Evolutionary conservation across 352 stramenopile genomes (phyloP), one percentile per base, ranked within the genome.

Genomic region (Globisporangium apiculatum): DNA sequence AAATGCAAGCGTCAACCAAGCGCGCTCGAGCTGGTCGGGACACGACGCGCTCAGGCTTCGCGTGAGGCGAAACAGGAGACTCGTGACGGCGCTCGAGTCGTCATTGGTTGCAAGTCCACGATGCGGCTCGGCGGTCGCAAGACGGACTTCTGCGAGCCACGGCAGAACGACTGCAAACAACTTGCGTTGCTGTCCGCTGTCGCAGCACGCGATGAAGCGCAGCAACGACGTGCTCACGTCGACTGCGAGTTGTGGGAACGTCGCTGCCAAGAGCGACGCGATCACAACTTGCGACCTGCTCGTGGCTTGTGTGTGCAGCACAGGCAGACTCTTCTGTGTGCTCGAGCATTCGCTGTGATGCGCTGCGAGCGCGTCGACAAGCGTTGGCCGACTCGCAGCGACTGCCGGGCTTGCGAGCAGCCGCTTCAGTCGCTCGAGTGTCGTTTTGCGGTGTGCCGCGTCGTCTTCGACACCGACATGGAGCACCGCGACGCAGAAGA

Each of bases 1-100:
- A 11, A 84, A 87, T 0, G 71, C 74, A 8, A 91, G 52, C 11
- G 80, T 87, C 0, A 87, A 62, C 80, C 78, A 91, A 1, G 69
- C 71, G 37, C 83, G 78, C 47, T 91, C 80, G n/a, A 89, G 60
- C 54, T 86, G 72, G 0, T 80, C 73, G 5, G 55, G 50, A 57
- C 75, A 87, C 12, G 49, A 72, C 17, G 64, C 56, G 7, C 45
- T 67, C 4, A 86, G 59, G 14, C 57, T 72, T 4, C 64, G 68
- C 3, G 80, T 89, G 38, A 87, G 60, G 4, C 66, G 67, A 51
- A 87, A 89, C n/a, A 86, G 31, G 31, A 87, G 46, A 9, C 67
- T 69, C 2, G 88, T 57, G 35, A 87, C 40, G 64, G 51, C 2
- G 14, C 37, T 9, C 31, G 40, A 12, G 11, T 43, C 64, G 46